Evolutionary conservation across 345 rosid species (phyloP).

Genomic region (Murraya koenigii): DNA sequence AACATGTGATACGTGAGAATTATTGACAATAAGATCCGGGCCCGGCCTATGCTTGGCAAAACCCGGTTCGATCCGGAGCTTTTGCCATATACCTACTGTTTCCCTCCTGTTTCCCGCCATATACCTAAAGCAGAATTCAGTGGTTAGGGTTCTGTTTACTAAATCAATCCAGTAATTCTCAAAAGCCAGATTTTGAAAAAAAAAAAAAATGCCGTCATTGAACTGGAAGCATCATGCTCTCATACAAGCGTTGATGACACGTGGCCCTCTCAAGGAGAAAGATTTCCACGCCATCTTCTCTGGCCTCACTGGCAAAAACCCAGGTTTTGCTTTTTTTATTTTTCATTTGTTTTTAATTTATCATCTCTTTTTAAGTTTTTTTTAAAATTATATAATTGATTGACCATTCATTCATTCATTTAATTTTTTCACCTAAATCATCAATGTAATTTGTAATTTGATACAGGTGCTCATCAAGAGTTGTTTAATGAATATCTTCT

Average conservation of each 20-base stretch:
- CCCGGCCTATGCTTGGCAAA: too few relatives aligned
- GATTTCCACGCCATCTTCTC: conserved; percentile 67
- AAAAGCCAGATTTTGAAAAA: background rate
- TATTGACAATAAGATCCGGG: too few relatives aligned
- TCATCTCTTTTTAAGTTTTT: background rate
- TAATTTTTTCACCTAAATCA: background rate
- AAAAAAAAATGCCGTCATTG: conserved; percentile 44
- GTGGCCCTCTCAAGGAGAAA: conserved; percentile 76
- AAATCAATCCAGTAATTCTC: background rate
- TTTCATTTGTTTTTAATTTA: background rate
- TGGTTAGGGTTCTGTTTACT: background rate
- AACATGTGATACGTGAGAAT: too few relatives aligned
- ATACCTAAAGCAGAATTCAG: background rate
- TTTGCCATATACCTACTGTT: too few relatives aligned
- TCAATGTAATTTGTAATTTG: background rate
- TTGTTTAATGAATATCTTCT: conserved; percentile 66
- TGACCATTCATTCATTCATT: background rate
- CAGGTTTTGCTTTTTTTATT: conserved; percentile 39
- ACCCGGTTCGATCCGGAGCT: too few relatives aligned
- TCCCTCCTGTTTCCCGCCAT: background rate
- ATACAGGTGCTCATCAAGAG: conserved; percentile 44
- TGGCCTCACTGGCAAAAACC: conserved; percentile 52
- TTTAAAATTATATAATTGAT: too few relatives aligned
- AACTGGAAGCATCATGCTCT: conserved; percentile 78
- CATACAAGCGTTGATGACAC: conserved; percentile 73